phyloP scores from a whole-genome alignment of 2,329 filamentous ascomycete genomes.

The Metarhizium rileyi region DNA sequence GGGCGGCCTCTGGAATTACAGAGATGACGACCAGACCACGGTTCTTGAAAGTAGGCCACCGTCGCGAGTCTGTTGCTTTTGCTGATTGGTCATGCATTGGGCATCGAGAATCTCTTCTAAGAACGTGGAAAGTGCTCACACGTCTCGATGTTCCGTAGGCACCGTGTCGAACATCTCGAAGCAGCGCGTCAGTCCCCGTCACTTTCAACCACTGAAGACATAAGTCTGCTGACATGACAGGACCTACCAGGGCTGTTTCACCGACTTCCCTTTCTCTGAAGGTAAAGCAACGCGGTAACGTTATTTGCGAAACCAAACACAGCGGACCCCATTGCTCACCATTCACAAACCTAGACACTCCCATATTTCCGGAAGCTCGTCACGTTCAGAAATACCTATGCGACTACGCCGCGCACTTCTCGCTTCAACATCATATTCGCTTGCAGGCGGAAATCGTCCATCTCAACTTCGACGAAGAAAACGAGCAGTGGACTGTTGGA shows the following conservation, averaged over 20 bases:
- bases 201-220: too few relatives aligned
- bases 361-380: constrained; percentile 14
- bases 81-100: too few relatives aligned
- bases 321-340: not conserved
- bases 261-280: constrained; percentile 22
- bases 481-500: constrained; percentile 18
- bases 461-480: constrained; percentile 12
- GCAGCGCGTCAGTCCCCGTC: constrained; percentile 14
- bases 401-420: constrained; percentile 23
- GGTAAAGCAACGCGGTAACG: not conserved
- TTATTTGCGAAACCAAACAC: not conserved
- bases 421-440: constrained; percentile 15
- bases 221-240: not conserved
- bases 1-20: constrained; percentile 35
- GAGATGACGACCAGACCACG: constrained; percentile 26
- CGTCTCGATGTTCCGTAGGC: constrained; percentile 10
- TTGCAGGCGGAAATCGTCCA: constrained; percentile 15
- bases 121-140: not conserved
- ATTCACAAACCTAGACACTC: constrained; percentile 12
- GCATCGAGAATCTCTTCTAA: too few relatives aligned
- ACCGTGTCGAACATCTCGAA: constrained; percentile 24
- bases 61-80: not conserved
- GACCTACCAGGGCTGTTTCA: constrained; percentile 23
- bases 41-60: constrained; percentile 25
- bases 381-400: constrained; percentile 24